phyloP scores from a whole-genome alignment of 768 basidiomycete genomes.

The Termitomyces sp. region DNA sequence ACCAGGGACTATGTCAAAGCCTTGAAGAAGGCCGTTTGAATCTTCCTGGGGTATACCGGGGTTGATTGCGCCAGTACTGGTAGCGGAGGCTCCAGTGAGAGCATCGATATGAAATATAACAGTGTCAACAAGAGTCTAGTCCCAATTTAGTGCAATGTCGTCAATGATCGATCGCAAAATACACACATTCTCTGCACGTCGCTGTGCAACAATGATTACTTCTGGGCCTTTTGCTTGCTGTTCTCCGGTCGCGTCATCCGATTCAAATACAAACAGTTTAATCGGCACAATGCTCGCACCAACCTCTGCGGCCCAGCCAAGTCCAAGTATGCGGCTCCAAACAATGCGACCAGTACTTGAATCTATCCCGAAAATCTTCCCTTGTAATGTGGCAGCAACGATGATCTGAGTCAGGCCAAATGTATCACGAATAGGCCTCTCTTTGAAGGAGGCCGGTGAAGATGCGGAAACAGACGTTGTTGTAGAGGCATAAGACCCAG shows the following conservation, averaged over 20 bases:
- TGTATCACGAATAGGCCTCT: conserved; percentile 55
- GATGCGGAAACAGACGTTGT: conserved; percentile 27
- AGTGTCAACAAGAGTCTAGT: conserved; percentile 60
- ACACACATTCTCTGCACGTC: conserved; percentile 60
- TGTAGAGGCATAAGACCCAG: conserved; percentile 59
- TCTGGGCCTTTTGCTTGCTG: conserved; percentile 39
- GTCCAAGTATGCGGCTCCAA: conserved; percentile 77
- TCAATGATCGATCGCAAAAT: not conserved
- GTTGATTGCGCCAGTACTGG: not conserved
- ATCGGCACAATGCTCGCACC: conserved; percentile 56
- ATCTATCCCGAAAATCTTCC: conserved; percentile 82
- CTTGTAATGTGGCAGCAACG: conserved; percentile 63
- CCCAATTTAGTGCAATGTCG: conserved; percentile 1
- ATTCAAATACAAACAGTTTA: conserved; percentile 55
- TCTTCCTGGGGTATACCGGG: conserved; percentile 22
- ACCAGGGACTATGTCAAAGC: conserved; percentile 58
- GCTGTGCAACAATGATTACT: conserved; percentile 60
- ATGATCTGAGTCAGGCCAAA: conserved; percentile 89
- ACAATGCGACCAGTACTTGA: conserved; percentile 71
- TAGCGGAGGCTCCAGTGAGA: conserved; percentile 65
- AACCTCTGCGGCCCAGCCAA: conserved; percentile 58
- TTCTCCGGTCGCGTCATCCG: conserved; percentile 34
- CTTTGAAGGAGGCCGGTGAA: not conserved
- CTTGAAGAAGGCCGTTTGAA: conserved; percentile 44
- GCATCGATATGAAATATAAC: conserved; percentile 77